Percentiles rank a stretch among this genome's conserved stretches.
phyloP scores from a whole-genome alignment of 495 filamentous ascomycete genomes.

The Trichoderma orchidacearum region DNA sequence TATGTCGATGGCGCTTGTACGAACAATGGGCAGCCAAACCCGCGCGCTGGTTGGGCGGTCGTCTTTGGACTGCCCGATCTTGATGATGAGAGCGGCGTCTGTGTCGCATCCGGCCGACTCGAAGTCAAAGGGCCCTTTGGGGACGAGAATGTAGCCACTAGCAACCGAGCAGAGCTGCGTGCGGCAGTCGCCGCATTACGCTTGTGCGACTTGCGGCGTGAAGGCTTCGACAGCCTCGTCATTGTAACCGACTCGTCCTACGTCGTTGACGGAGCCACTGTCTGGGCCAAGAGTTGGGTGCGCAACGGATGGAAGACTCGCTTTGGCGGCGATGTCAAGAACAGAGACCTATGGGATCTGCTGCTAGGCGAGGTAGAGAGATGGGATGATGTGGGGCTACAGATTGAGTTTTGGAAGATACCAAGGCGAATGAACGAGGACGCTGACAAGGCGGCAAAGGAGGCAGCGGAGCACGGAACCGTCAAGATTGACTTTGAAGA shows the following conservation, averaged over 20 bases:
- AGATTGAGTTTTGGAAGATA: conserved; percentile 30
- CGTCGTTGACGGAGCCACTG: conserved; percentile 22
- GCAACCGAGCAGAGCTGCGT: conserved; percentile 32
- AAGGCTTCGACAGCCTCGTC: conserved; percentile 23
- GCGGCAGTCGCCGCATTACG: conserved; percentile 25
- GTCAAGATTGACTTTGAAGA: too few species aligned
- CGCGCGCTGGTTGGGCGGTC: conserved; percentile 24
- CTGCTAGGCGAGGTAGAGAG: conserved; percentile 21
- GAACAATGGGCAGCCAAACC: conserved; percentile 16
- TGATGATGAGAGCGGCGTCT: neutral
- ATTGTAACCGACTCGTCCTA: conserved; percentile 36
- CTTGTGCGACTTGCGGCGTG: conserved; percentile 18
- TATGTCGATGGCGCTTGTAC: conserved; percentile 27
- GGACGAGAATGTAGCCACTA: conserved; percentile 16
- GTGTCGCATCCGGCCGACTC: conserved; percentile 10
- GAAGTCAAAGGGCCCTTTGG: conserved; percentile 21
- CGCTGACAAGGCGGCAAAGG: conserved; percentile 28
- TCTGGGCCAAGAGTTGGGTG: conserved; percentile 25
- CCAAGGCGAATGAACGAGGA: conserved; percentile 21
- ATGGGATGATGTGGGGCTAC: conserved; percentile 8
- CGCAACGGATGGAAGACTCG: conserved; percentile 21
- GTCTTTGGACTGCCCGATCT: conserved; percentile 8
- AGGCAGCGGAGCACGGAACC: too few species aligned
- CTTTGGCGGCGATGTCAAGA: conserved; percentile 14
- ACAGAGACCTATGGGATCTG: conserved; percentile 28